Base-by-base conservation (phyloP, 352 stramenopile species). In the Pythium biforme region DNA sequence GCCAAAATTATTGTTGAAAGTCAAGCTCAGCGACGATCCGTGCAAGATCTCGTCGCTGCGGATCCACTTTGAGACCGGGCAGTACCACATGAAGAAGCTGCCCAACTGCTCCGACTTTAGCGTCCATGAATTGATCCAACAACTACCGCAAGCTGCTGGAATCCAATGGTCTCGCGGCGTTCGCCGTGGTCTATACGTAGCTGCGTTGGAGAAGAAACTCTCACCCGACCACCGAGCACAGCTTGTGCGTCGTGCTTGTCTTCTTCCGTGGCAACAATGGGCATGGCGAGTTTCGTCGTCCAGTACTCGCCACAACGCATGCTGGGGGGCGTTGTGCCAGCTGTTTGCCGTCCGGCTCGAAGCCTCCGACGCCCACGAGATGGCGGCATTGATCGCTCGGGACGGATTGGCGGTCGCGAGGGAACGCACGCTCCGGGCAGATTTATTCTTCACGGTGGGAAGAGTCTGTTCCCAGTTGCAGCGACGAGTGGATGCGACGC, bases 11-110 rank as follows among this genome's bases (percentile, higher is more conserved):
- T 7, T 47, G 1, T 65, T 89, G 5, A 68, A 79, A 53, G 77
- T 88, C 0, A 86, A 83, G 62, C 48, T 83, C 1, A 69, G 65
- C 1, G 69, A 82, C 15, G 49, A 49, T 1, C 77, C 77, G 22
- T 56, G 74, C 54, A 76, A 72, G 34, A 50, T 88, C 6, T 70
- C 68, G 9, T 77, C 69, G 3, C 34, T 87, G 20, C 64, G 65
- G 0, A 72, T 90, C 22, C 60, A 83, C 11, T 63, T 58, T 14
- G 71, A 70, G n/a, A 43, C 55, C 51, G 75, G 66, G 0, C 11
- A 67, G 0, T 88, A 84, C 51, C 70, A 66, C 19, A 69, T 67
- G 15, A 75, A 74, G 26, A 86, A 80, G 47, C 40, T 81, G 12
- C 62, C 65, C 4, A 53, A 69, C 11, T 56, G 68, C 22, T 49